These are phyloP conservation scores for Crotalaria pallida DNA, from an alignment of 306 rosid genomes.

Conservation along the genomic window DNA sequence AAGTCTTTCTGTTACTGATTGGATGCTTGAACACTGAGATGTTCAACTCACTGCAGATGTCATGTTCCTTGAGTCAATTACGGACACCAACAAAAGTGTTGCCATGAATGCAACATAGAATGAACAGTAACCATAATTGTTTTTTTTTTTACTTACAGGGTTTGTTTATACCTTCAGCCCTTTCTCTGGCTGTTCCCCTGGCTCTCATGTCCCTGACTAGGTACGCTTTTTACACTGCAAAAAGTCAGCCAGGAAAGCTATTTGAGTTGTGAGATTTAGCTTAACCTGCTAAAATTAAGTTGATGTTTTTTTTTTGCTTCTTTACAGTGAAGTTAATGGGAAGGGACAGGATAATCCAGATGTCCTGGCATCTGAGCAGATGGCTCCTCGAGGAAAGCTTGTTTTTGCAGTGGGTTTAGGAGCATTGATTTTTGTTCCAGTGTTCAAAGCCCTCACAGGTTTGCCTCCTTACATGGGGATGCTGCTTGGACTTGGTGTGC, in stretches of 20 bases:
- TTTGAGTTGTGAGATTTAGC: conserved; percentile 9
- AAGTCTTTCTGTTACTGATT: background rate
- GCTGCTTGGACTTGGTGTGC: conserved; percentile 88
- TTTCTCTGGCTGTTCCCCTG: conserved; percentile 83
- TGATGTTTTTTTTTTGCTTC: conserved; percentile 22
- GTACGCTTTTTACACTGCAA: conserved; percentile 34
- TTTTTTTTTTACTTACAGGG: conserved; percentile 40
- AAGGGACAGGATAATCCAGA: conserved; percentile 47
- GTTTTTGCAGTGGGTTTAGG: conserved; percentile 87
- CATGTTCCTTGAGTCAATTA: background rate
- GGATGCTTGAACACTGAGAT: conserved; percentile 1
- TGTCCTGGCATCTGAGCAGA: conserved; percentile 77
- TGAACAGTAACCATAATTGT: background rate
- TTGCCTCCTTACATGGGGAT: conserved; percentile 96
- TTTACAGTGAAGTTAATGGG: conserved; percentile 76
- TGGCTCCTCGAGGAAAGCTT: conserved; percentile 93
- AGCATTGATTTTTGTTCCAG: conserved; percentile 82
- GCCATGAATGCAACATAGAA: background rate
- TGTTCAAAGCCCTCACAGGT: conserved; percentile 86
- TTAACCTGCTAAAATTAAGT: conserved; percentile 4
- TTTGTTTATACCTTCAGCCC: conserved; percentile 62
- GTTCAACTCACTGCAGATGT: background rate
- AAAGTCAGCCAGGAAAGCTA: conserved; percentile 14
- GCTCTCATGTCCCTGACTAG: conserved; percentile 83
- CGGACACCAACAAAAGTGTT: background rate